These are phyloP conservation scores for Yamadazyma jaroonii DNA, from an alignment of 1,139 yeast genomes.

Conservation along the genomic window DNA sequence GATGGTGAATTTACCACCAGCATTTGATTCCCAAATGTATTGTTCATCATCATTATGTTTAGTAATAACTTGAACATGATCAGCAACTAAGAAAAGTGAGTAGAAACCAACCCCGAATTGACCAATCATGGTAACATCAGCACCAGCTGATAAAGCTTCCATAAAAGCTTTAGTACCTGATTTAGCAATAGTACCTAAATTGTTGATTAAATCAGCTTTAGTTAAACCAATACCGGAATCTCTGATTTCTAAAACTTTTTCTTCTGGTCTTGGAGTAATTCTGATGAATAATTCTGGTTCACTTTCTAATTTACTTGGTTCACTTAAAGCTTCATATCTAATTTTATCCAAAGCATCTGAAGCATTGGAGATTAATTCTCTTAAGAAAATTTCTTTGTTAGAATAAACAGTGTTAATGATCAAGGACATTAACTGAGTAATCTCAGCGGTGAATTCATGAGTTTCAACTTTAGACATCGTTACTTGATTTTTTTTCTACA, in stretches of 20 bases:
- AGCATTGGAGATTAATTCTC: slow-evolving; percentile 98
- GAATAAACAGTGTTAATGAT: slow-evolving; percentile 99
- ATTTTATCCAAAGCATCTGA: slow-evolving; percentile 85
- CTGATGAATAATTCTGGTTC: slow-evolving; percentile 98
- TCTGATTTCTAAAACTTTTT: slow-evolving; percentile 92
- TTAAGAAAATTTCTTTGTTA: slow-evolving; percentile 97
- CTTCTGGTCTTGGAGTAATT: slow-evolving; percentile 94
- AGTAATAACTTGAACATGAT: slow-evolving; percentile 96
- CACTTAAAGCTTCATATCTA: slow-evolving; percentile 93
- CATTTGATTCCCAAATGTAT: slow-evolving; percentile 99
- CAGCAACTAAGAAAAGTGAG: slow-evolving; percentile 99
- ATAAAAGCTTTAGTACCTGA: slow-evolving; percentile 99
- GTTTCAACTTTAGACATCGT: slow-evolving; percentile 72
- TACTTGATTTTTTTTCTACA: slow-evolving; percentile 1
- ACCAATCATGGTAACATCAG: slow-evolving; percentile 99
- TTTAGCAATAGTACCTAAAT: slow-evolving; percentile 99
- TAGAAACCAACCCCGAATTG: slow-evolving; percentile 99
- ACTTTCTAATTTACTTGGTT: slow-evolving; percentile 85
- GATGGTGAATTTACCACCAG: slow-evolving; percentile 99
- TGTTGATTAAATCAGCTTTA: slow-evolving; percentile 97
- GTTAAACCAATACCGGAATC: slow-evolving; percentile 99
- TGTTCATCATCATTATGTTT: slow-evolving; percentile 99
- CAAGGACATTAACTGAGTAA: slow-evolving; percentile 99
- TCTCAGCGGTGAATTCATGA: slow-evolving; percentile 99
- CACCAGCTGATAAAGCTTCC: slow-evolving; percentile 99